phyloP scores from a whole-genome alignment of 768 basidiomycete species.

The Pleurotus sapidus region DNA sequence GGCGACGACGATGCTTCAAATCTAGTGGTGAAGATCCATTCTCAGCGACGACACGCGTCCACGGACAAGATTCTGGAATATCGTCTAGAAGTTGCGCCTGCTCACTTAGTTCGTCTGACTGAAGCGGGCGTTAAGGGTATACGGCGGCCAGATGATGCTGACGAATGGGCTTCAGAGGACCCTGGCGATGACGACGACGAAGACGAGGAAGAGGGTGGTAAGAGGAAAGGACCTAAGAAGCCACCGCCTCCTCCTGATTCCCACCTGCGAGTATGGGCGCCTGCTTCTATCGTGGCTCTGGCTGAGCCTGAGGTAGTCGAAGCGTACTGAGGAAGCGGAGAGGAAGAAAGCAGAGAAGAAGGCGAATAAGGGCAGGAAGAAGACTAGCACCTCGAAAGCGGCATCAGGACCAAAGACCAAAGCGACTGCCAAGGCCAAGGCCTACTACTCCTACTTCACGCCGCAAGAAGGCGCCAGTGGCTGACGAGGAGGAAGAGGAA shows the following conservation, averaged over 20 bases:
- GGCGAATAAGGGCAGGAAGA: conserved; percentile 33
- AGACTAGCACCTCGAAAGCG: conserved; percentile 10
- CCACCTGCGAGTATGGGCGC: conserved; percentile 75
- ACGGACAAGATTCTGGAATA: conserved; percentile 77
- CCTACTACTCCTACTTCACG: not conserved
- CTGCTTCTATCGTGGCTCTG: conserved; percentile 70
- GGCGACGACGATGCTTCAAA: conserved; percentile 29
- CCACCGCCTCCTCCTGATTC: conserved; percentile 48
- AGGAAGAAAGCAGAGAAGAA: conserved; percentile 51
- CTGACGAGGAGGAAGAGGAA: not conserved
- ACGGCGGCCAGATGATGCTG: conserved; percentile 42
- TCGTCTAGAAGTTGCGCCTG: conserved; percentile 73
- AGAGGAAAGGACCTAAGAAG: conserved; percentile 31
- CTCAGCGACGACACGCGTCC: conserved; percentile 60
- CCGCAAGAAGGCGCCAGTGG: not conserved
- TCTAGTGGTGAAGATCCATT: conserved; percentile 66
- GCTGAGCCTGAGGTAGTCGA: conserved; percentile 66
- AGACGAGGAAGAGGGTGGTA: conserved; percentile 40
- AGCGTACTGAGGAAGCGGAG: conserved; percentile 51
- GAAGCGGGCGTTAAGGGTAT: conserved; percentile 66
- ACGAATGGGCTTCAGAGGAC: conserved; percentile 46
- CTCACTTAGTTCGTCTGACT: conserved; percentile 59
- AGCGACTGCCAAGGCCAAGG: not conserved
- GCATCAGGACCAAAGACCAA: conserved; percentile 14
- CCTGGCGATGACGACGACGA: conserved; percentile 47